Base-by-base conservation (phyloP, 768 basidiomycete genomes). In the Neoboletus magnificus region DNA sequence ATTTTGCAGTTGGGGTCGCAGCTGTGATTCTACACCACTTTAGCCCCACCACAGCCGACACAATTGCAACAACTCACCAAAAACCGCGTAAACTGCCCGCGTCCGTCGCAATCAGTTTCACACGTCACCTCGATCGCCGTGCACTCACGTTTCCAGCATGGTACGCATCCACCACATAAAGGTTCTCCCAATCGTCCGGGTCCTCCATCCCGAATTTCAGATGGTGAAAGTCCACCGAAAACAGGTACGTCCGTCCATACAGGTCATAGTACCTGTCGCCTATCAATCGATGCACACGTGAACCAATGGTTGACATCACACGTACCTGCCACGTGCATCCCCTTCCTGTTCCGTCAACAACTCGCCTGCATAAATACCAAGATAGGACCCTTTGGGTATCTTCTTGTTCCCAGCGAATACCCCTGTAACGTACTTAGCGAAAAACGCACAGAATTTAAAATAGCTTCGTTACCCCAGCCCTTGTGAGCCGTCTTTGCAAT, bases 341-440 rank as follows among this genome's bases (percentile, higher is more conserved):
- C 80, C 83, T 43, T 85, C 86, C 3, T 69, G 75, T 50, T 91
- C 87, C 0, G 82, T 84, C 20, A 97, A 62, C 11, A 93, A 71
- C 65, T 97, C 93, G 1, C 93, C 93, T 1, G 92, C 76, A 66
- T 97, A 97, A 4, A 93, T 78, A 2, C 93, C 93, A 39, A 97
- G 69, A 65, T 85, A 95, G 0, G 85, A 82, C 4, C 91, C 86
- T 39, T 68, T 71, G 0, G 79, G 79, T 29, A 95, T 93, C 59
- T 77, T 83, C 62, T 80, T 83, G 4, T 74, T 63, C 20, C 81
- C 82, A 36, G 83, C 84, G 65, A 90, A 87, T 3, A 95, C 81
- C 33, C 91, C 91, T 92, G 43, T 37, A 16, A 53, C 11, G 8
- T 49, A 27, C 13, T 33, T 62, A 33, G 15, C 25, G 6, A 43